Evolutionary conservation across 805 yeast genomes (phyloP), one percentile per base, ranked within the genome.

Genomic region (Saccharomyces kudriavzevii): DNA sequence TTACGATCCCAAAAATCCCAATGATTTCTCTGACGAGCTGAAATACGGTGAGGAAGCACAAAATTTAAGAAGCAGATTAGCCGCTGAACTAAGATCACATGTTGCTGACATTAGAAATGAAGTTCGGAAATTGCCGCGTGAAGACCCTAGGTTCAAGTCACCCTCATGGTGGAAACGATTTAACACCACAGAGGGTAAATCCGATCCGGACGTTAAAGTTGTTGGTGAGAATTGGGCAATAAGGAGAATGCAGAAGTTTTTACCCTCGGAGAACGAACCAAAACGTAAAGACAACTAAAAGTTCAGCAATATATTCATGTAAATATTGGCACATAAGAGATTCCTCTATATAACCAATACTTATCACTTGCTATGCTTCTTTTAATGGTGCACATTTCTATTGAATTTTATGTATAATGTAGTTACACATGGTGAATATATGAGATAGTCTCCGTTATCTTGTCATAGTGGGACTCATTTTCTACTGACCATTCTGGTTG

Each of bases 181-280:
- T 66, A 87, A 92, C 6, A 49, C 54, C 1, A 68, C 84, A 2
- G 88, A 84, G 68, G 95, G 95, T 10, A 70, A 62, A 26, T 77
- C 83, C 54, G 89, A 82, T 55, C 85, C 85, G 0, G 87, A 82
- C 52, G 79, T 88, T 24, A 70, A 81, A 60, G 86, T 88, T 59
- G 77, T 86, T 27, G 96, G 96, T 1, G 72, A 82, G 63, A 88
- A 88, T 65, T 87, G 95, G 94, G 95, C 95, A 1, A 79, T 87
- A 40, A 81, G 79, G 65, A 76, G 89, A 60, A 76, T 83, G 48
- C 95, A 87, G 65, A 74, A 74, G 10, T 70, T 68, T 49, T 57
- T 72, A 35, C 22, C 43, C 17, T 10, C 43, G 17, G 22, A 35
- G 9, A 9, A 8, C n/a, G n/a, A 35, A 8, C 43, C 43, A 17